A percentile compares a stretch with the other conserved stretches of the same genome.
Evolutionary conservation across 495 filamentous ascomycete species (phyloP).

Genomic region (Alectoria sarmentosa): DNA sequence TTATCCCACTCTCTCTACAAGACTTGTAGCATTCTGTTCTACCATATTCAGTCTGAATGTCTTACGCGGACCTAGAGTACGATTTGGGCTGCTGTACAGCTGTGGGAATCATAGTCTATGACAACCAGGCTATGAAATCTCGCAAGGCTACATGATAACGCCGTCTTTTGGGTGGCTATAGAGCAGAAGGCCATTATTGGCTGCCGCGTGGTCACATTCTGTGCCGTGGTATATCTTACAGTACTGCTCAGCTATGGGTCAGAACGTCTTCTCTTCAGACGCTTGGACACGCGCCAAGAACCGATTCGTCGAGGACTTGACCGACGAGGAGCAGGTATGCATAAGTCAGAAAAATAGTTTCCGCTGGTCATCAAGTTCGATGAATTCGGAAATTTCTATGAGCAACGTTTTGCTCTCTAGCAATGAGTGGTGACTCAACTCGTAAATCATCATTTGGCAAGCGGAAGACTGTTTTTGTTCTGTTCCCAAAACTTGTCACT

Average conservation of each 20-base stretch:
- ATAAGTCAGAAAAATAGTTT: background rate
- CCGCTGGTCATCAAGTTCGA: background rate
- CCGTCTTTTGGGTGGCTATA: background rate
- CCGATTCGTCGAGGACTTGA: conserved; percentile 31
- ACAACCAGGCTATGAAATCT: no score
- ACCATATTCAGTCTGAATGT: no score
- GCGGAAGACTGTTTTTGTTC: background rate
- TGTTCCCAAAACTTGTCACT: background rate
- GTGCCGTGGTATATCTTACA: no score
- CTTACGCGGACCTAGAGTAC: background rate
- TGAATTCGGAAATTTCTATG: background rate
- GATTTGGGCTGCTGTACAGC: background rate
- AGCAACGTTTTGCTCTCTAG: background rate
- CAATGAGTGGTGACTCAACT: background rate
- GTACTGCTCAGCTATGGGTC: background rate
- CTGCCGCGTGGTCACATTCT: no score
- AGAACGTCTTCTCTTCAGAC: background rate
- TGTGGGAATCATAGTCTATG: background rate
- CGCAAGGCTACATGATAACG: background rate
- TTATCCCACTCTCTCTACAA: no score
- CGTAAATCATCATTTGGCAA: background rate
- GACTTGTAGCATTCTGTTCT: no score
- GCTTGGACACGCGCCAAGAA: conserved; percentile 30
- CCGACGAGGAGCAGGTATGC: conserved; percentile 22
- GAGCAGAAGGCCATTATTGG: background rate